Evolutionary conservation across 345 rosid genomes (phyloP).

Genomic region (Salix dunnii): DNA sequence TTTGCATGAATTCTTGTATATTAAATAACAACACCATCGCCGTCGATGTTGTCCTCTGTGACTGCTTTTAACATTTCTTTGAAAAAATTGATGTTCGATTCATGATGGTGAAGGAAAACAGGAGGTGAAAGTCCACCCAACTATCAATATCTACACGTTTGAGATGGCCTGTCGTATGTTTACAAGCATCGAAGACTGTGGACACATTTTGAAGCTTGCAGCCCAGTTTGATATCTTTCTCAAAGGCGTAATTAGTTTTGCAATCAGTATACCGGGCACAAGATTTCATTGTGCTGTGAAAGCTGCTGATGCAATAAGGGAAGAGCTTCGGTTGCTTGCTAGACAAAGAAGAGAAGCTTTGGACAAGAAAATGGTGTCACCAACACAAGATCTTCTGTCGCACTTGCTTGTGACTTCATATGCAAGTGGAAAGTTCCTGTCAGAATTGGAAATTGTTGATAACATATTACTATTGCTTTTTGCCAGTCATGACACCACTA

Average conservation of each 20-base stretch:
- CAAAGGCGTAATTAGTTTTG: constrained; percentile 21
- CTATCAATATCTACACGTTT: constrained; percentile 25
- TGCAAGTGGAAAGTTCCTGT: constrained; percentile 26
- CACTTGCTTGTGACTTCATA: constrained; percentile 22
- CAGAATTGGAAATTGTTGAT: constrained; percentile 32
- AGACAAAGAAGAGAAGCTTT: constrained; percentile 19
- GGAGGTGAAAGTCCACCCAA: constrained; percentile 19
- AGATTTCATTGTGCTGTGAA: constrained; percentile 16
- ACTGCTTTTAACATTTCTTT: too few relatives aligned
- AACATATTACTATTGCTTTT: constrained; percentile 25
- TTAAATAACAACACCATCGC: neutral
- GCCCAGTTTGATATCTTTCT: constrained; percentile 15
- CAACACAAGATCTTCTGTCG: constrained; percentile 24
- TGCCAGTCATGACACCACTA: constrained; percentile 33
- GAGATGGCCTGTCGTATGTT: constrained; percentile 27
- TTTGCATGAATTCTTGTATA: neutral
- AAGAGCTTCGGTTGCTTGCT: constrained; percentile 19
- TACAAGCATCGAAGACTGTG: constrained; percentile 26
- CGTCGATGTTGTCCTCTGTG: neutral
- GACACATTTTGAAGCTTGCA: constrained; percentile 15
- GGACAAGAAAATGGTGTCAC: constrained; percentile 14
- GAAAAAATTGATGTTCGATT: too few relatives aligned
- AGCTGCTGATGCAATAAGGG: constrained; percentile 22
- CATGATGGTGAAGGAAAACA: constrained; percentile 28
- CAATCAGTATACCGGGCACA: constrained; percentile 26